A percentile compares a stretch with the other conserved stretches of the same genome.
These are phyloP conservation scores for Alloascoidea africana DNA, from an alignment of 805 yeast species.

Conservation along the genomic window DNA sequence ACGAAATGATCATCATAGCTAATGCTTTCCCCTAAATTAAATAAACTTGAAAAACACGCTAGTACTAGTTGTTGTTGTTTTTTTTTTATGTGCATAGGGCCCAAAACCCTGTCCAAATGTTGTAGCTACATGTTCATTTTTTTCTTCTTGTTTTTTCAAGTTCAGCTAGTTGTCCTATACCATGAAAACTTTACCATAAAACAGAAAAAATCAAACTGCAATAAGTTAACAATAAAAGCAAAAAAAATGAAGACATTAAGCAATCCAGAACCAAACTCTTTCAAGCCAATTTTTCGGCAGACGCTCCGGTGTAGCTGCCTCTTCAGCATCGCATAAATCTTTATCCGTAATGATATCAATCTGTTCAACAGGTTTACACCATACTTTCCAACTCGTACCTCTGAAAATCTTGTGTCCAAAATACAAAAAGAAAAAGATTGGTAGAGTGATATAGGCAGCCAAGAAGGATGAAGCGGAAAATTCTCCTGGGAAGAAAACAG, in stretches of 20 bases:
- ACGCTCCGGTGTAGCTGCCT: slow-evolving; percentile 24
- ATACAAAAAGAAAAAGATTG: slow-evolving; percentile 36
- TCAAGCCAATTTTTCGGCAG: slow-evolving; percentile 21
- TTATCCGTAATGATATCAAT: slow-evolving; percentile 49
- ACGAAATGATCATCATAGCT: too few species aligned
- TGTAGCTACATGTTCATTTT: too few species aligned
- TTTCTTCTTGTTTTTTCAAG: too few species aligned
- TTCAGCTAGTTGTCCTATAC: background rate
- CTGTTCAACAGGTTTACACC: slow-evolving; percentile 36
- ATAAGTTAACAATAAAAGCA: background rate
- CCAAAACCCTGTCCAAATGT: too few species aligned
- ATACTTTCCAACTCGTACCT: slow-evolving; percentile 23
- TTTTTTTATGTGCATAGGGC: too few species aligned
- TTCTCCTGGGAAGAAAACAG: slow-evolving; percentile 35
- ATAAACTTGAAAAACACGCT: too few species aligned
- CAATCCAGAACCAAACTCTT: slow-evolving; percentile 35
- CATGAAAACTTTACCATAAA: background rate
- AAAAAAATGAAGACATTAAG: slow-evolving; percentile 11
- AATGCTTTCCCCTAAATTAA: too few species aligned
- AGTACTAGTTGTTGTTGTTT: too few species aligned
- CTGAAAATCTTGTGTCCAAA: slow-evolving; percentile 41
- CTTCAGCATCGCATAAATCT: slow-evolving; percentile 34
- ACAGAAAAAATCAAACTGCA: background rate
- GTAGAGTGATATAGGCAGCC: slow-evolving; percentile 60
- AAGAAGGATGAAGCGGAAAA: slow-evolving; percentile 44